A percentile compares a stretch with the other conserved stretches of the same genome.
phyloP scores from a whole-genome alignment of 2,329 filamentous ascomycete genomes.

The Ilyonectria sp. region DNA sequence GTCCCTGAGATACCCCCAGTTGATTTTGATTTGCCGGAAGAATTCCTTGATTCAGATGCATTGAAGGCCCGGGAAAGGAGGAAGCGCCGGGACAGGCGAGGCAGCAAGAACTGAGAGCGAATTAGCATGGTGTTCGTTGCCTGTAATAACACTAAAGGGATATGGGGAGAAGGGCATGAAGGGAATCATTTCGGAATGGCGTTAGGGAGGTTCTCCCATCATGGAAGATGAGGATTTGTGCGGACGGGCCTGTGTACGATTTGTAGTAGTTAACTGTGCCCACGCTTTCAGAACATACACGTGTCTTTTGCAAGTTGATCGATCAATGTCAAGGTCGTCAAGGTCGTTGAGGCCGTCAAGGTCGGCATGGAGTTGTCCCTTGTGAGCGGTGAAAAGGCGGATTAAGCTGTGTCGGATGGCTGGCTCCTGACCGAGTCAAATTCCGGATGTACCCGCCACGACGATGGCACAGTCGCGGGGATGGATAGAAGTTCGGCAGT shows the following conservation, averaged over 20 bases:
- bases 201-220: constrained; percentile 20
- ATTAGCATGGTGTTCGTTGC: constrained; percentile 23
- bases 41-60: constrained; percentile 70
- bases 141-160: constrained; percentile 40
- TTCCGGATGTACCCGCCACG: not conserved
- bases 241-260: constrained; percentile 10
- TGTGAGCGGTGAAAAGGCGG: not conserved
- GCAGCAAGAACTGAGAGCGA: constrained; percentile 58
- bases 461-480: not conserved
- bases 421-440: not conserved
- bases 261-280: constrained; percentile 16
- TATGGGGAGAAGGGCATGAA: constrained; percentile 11
- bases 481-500: not conserved
- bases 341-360: not conserved
- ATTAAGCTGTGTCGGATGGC: not conserved
- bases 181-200: constrained; percentile 22
- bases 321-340: not conserved
- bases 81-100: constrained; percentile 72
- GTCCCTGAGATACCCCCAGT: constrained; percentile 79
- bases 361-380: not conserved
- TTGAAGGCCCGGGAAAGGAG: constrained; percentile 73
- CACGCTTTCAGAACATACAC: constrained; percentile 4
- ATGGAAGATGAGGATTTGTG: constrained; percentile 18
- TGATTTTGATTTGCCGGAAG: constrained; percentile 83
- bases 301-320: not conserved